Base-by-base conservation (phyloP, 148 eudicot species). In the Fagopyrum esculentum region DNA sequence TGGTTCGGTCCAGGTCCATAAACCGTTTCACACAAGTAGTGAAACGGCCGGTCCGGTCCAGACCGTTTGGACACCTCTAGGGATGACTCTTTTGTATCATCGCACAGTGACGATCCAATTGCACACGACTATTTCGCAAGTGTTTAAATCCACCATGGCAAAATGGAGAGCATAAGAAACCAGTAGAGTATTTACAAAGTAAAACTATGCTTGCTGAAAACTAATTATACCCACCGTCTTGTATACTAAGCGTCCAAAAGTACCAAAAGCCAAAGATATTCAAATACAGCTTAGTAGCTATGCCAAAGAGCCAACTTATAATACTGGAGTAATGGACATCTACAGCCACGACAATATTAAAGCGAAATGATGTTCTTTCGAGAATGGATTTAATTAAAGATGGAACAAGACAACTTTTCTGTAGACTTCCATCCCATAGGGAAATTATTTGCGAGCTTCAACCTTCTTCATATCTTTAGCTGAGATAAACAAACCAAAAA, bases 391-490 rank as follows among this genome's bases (percentile, higher is more conserved):
- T 40, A 66, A 46, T 13, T 66, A 40, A 66, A 43, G 71, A 9
- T 66, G 71, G 9, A 43, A 66, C 6, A 15, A 15, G 9, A 43
- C 46, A 15, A 12, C 40, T 40, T 66, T 15, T 66, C 19, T 66
- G 15, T 12, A 6, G 30, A 45, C 59, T 47, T 9, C 70, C 78
- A 63, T 80, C 73, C 55, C 47, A 35, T 60, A 60, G 40, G 26
- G 72, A 51, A 4, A 47, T 87, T 84, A 90, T 82, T 90, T 93
- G 78, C 96, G 93, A 49, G 85, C 95, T 84, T 93, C 98, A 1
- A 75, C 79, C 85, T 93, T 93, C 97, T 91, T 93, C 77, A 85
- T 89, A 61, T 91, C 98, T 83, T 89, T 94, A 78, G 98, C 98
- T 93, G 95, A 71, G 75, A 60, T 1, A 77, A 26, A 73, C n/a